Evolutionary conservation across 2,329 filamentous ascomycete species (phyloP).

Genomic region (Alternaria sp.): DNA sequence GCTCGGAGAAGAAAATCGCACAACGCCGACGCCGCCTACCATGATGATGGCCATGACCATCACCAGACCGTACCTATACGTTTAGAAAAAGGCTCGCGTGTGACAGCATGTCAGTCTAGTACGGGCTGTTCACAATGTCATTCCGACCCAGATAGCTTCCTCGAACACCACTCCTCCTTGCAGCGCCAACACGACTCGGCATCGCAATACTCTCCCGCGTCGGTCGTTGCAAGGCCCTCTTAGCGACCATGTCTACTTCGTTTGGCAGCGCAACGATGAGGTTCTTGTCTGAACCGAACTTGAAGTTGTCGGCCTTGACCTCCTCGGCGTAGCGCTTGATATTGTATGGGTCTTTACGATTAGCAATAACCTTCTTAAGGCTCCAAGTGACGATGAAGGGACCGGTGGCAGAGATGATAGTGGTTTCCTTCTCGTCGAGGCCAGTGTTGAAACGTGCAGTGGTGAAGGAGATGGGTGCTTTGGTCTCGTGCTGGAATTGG

Average conservation of each 20-base stretch:
- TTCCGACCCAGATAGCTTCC: conserved; percentile 79
- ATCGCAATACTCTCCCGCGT: conserved; percentile 91
- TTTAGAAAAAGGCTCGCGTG: not conserved
- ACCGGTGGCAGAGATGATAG: conserved; percentile 94
- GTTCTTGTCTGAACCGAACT: conserved; percentile 95
- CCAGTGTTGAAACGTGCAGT: conserved; percentile 94
- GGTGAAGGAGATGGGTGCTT: conserved; percentile 84
- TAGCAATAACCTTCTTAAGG: conserved; percentile 84
- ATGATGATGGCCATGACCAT: not conserved
- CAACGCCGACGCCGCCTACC: conserved; percentile 1
- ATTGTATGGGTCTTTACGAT: conserved; percentile 85
- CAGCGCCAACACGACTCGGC: conserved; percentile 58
- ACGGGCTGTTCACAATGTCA: conserved; percentile 81
- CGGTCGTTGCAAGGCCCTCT: conserved; percentile 82
- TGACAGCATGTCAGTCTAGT: conserved; percentile 48
- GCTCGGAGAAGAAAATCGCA: not conserved
- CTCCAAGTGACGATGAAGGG: conserved; percentile 98
- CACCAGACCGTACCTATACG: not conserved
- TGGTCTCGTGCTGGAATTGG: conserved; percentile 96
- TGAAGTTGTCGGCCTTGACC: conserved; percentile 98
- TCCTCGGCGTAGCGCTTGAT: conserved; percentile 97
- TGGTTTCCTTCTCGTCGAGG: conserved; percentile 81
- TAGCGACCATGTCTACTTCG: conserved; percentile 97
- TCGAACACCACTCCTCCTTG: conserved; percentile 49
- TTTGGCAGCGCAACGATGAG: conserved; percentile 97